Evolutionary conservation across 2,329 filamentous ascomycete genomes (phyloP).

Genomic region (Trichoderma semiorbis): DNA sequence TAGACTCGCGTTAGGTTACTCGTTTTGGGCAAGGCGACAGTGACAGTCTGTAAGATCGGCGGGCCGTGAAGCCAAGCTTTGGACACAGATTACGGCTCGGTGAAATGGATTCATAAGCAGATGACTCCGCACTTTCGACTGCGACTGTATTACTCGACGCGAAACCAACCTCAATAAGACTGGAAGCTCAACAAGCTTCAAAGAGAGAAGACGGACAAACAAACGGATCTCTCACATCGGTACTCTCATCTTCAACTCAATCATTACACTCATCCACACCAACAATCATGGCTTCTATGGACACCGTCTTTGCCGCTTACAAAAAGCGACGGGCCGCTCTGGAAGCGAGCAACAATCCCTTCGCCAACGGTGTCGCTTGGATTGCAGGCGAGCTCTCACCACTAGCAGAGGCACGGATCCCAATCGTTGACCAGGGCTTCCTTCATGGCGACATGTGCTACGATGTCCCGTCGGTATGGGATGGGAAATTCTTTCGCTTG

Average conservation of each 20-base stretch:
- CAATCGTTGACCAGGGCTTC: constrained; percentile 6
- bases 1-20: not conserved
- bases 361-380: not conserved
- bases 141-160: not conserved
- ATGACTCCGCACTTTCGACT: not conserved
- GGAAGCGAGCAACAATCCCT: constrained; percentile 1
- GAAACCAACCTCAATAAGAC: not conserved
- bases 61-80: not conserved
- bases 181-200: not conserved
- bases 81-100: not conserved
- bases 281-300: not conserved
- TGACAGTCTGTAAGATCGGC: not conserved
- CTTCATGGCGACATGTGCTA: constrained; percentile 7
- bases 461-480: constrained; percentile 5
- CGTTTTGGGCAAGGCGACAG: not conserved
- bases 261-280: not conserved
- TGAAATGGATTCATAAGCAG: not conserved
- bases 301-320: not conserved
- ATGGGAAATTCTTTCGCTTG: constrained; percentile 10
- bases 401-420: constrained; percentile 6
- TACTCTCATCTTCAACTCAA: not conserved
- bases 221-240: not conserved
- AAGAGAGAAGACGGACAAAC: not conserved
- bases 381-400: not conserved
- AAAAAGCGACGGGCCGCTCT: not conserved